Conservation (phyloP, 805 yeast genomes). For the Scheffersomyces lignosus region DNA sequence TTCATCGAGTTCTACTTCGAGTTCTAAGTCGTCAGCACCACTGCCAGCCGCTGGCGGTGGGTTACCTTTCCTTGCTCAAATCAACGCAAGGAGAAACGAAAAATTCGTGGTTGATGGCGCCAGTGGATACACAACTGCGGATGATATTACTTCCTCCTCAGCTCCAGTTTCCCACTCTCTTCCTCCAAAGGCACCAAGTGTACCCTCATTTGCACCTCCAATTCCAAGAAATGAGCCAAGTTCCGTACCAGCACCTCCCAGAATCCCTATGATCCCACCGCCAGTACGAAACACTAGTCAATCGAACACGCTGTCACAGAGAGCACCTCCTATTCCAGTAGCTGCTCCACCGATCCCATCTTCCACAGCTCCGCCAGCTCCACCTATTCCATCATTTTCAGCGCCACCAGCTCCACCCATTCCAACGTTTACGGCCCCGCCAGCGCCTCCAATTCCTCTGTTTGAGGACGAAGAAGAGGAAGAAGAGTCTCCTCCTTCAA, state of each 20-base stretch:
- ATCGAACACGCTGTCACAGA: conserved; percentile 1
- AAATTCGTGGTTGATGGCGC: conserved; percentile 43
- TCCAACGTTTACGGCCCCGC: conserved; percentile 8
- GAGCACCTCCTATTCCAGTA: conserved; percentile 12
- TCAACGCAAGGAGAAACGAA: conserved; percentile 50
- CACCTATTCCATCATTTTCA: conserved; percentile 20
- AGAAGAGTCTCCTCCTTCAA: no score
- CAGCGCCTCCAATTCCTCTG: conserved; percentile 5
- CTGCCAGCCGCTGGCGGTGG: conserved; percentile 31
- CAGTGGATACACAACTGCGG: conserved; percentile 8
- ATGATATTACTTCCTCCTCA: conserved; percentile 3
- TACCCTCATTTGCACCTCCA: conserved; percentile 5
- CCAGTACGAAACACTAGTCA: neutral
- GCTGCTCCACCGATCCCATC: conserved; percentile 6
- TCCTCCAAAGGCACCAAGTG: neutral
- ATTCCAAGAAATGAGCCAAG: neutral
- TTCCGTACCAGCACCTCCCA: conserved; percentile 1
- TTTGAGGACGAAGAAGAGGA: no score
- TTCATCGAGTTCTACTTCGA: conserved; percentile 16
- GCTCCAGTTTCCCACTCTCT: conserved; percentile 14
- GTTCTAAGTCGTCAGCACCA: conserved; percentile 12
- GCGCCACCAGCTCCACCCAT: conserved; percentile 18
- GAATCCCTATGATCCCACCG: conserved; percentile 8
- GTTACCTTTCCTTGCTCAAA: conserved; percentile 51
- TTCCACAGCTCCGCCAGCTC: conserved; percentile 16